These are phyloP conservation scores for Leptomonas pyrrhocoris DNA, from an alignment of 208 protist genomes.

Conservation along the genomic window DNA sequence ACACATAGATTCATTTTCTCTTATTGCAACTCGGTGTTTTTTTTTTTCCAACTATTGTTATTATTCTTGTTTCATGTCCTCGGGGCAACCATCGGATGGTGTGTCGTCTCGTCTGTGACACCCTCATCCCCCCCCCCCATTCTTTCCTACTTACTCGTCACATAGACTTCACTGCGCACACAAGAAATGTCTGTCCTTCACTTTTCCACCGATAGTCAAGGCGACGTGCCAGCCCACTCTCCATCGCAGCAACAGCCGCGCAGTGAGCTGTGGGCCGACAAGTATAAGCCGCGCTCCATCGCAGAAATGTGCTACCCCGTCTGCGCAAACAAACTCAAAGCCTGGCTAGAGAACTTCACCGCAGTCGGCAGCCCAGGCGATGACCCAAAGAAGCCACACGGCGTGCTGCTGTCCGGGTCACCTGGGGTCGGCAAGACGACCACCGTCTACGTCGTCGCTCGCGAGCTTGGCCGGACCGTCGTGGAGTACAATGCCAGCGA, in stretches of 20 bases:
- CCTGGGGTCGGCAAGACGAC: constrained; percentile 99
- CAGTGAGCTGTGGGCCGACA: constrained; percentile 95
- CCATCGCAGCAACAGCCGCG: constrained; percentile 6
- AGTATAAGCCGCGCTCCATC: constrained; percentile 94
- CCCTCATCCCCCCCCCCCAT: background rate
- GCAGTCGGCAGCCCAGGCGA: constrained; percentile 37
- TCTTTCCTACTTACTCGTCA: background rate
- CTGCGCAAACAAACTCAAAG: constrained; percentile 81
- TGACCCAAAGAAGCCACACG: constrained; percentile 67
- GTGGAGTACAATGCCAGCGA: constrained; percentile 99
- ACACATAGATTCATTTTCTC: too few species aligned
- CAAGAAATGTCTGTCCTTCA: constrained; percentile 4
- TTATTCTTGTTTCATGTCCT: too few species aligned
- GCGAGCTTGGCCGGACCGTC: constrained; percentile 89
- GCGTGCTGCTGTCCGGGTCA: constrained; percentile 93
- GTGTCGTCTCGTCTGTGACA: too few species aligned
- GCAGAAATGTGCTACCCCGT: constrained; percentile 94
- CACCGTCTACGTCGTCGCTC: constrained; percentile 91
- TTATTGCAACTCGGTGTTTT: background rate
- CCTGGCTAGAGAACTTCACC: constrained; percentile 94
- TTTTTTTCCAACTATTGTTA: too few species aligned
- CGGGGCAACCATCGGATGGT: too few species aligned
- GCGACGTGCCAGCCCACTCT: background rate
- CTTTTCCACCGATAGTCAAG: background rate
- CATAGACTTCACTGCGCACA: too few species aligned